Conservation (phyloP, 176 grass and related monocot genomes). For the Bonia amplexicaulis region DNA sequence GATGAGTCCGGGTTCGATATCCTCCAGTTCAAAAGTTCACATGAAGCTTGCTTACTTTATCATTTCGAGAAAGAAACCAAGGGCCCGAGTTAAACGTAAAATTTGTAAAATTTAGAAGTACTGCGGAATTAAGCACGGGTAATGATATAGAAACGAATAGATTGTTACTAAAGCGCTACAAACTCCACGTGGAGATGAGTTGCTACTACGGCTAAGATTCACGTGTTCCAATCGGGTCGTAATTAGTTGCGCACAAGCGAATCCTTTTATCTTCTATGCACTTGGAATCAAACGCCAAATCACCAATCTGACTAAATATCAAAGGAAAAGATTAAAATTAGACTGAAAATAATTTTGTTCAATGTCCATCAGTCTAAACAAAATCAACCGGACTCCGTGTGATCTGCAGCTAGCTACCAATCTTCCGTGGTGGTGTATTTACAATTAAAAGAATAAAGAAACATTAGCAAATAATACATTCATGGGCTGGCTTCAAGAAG, state of each 20-base stretch:
- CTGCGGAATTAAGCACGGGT: background rate
- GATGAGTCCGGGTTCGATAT: background rate
- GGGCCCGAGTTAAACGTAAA: background rate
- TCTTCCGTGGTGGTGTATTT: background rate
- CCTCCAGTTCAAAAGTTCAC: background rate
- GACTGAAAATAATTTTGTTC: background rate
- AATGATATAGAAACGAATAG: no score
- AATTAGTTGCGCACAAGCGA: no score
- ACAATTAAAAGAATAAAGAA: conserved; percentile 18
- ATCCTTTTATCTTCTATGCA: background rate
- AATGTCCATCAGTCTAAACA: background rate
- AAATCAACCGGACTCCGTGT: background rate
- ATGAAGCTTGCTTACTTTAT: background rate
- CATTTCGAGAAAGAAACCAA: background rate
- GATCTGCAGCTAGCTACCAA: background rate
- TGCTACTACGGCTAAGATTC: background rate
- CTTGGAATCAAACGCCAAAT: background rate
- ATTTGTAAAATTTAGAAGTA: background rate
- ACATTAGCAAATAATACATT: background rate
- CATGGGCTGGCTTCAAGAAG: background rate
- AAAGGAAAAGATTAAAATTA: background rate
- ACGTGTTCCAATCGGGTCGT: background rate
- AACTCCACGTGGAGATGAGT: no score
- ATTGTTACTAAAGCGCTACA: no score
- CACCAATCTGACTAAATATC: background rate